A percentile compares a stretch with the other conserved stretches of the same genome.
Conservation (phyloP, 169 alveolate species). For the Plasmodium vivax region DNA sequence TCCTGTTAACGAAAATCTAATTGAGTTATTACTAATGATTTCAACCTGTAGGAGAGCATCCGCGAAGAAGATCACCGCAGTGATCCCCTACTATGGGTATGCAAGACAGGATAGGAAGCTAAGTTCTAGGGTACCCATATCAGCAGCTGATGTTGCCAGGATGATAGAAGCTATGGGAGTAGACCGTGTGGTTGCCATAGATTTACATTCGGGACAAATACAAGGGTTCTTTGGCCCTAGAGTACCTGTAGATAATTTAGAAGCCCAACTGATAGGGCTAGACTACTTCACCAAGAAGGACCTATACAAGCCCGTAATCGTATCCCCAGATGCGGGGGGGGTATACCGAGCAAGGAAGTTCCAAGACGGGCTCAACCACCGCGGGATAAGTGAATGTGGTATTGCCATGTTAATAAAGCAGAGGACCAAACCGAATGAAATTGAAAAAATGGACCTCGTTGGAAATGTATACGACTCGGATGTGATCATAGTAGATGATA, state of each 20-base stretch:
- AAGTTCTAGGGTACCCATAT: slow-evolving; percentile 91
- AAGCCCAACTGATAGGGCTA: slow-evolving; percentile 90
- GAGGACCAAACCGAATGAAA: slow-evolving; percentile 86
- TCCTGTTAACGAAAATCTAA: slow-evolving; percentile 95
- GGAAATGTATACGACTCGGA: slow-evolving; percentile 95
- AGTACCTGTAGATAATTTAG: slow-evolving; percentile 94
- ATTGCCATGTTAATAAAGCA: slow-evolving; percentile 91
- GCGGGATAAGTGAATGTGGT: slow-evolving; percentile 77
- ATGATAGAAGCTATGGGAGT: slow-evolving; percentile 96
- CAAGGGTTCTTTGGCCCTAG: slow-evolving; percentile 95
- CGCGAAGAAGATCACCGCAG: slow-evolving; percentile 96
- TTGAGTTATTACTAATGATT: slow-evolving; percentile 96
- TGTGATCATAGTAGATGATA: slow-evolving; percentile 96
- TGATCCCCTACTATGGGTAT: slow-evolving; percentile 98
- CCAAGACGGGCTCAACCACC: slow-evolving; percentile 66
- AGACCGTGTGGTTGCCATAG: slow-evolving; percentile 95
- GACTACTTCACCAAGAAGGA: slow-evolving; percentile 84
- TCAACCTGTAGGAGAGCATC: slow-evolving; percentile 95
- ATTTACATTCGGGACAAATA: slow-evolving; percentile 95
- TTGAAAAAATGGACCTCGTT: slow-evolving; percentile 93
- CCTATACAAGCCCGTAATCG: slow-evolving; percentile 90
- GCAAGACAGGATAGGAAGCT: slow-evolving; percentile 94
- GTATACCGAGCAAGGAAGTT: slow-evolving; percentile 77
- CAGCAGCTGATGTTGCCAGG: slow-evolving; percentile 95
- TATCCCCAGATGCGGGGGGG: slow-evolving; percentile 97